Evolutionary conservation across 441 rosid species (phyloP).

Genomic region (Breynia disticha): DNA sequence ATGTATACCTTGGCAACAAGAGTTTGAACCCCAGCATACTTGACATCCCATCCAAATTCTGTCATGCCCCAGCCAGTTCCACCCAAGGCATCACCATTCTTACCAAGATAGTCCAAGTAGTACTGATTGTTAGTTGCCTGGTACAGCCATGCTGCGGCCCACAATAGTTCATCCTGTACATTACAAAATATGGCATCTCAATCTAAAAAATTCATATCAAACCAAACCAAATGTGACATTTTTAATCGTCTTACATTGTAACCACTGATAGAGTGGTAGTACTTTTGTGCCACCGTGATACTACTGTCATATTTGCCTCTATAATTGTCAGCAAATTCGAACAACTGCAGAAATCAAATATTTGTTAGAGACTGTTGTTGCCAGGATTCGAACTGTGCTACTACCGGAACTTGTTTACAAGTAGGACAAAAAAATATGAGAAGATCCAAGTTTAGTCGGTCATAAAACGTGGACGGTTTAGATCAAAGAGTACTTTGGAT

Average conservation of each 20-base stretch:
- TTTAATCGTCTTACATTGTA: conserved; percentile 35
- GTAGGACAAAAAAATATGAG: conserved; percentile 12
- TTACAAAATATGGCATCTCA: neutral
- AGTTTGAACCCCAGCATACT: conserved; percentile 84
- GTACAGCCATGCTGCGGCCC: conserved; percentile 92
- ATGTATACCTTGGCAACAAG: conserved; percentile 66
- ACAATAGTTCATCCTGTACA: conserved; percentile 63
- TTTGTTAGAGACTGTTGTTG: neutral
- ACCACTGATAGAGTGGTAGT: conserved; percentile 71
- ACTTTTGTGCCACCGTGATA: conserved; percentile 73
- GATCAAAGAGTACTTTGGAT: conserved; percentile 23
- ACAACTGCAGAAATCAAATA: conserved; percentile 35
- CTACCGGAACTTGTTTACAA: conserved; percentile 31
- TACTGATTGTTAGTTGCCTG: conserved; percentile 57
- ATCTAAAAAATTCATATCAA: too few relatives aligned
- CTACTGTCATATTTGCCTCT: conserved; percentile 89
- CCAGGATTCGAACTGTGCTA: neutral
- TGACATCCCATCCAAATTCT: conserved; percentile 83
- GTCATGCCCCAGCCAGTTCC: conserved; percentile 83
- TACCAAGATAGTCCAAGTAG: conserved; percentile 66
- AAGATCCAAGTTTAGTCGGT: conserved; percentile 3
- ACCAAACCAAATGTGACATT: too few relatives aligned
- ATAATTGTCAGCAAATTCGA: conserved; percentile 79
- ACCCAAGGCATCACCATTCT: conserved; percentile 69
- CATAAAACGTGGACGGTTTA: conserved; percentile 29